These are phyloP conservation scores for Cladosporium sp. DNA, from an alignment of 2,329 filamentous ascomycete species.

Conservation along the genomic window DNA sequence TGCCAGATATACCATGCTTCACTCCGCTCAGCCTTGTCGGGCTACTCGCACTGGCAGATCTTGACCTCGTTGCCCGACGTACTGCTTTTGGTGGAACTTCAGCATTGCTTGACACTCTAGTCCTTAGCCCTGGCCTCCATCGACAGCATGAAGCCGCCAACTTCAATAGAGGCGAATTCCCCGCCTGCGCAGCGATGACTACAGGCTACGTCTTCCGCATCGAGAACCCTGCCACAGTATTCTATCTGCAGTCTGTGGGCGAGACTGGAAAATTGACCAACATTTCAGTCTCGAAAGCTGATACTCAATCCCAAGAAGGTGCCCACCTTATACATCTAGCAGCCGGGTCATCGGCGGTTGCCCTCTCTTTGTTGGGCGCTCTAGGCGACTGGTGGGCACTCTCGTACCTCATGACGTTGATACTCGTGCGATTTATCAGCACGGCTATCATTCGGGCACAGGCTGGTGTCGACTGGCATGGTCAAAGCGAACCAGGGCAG, in stretches of 20 bases:
- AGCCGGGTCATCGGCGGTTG: constrained; percentile 14
- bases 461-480: constrained; percentile 39
- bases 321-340: background rate
- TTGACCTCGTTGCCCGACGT: constrained; percentile 56
- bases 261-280: constrained; percentile 33
- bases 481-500: constrained; percentile 39
- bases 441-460: constrained; percentile 59
- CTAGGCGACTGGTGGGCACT: constrained; percentile 47
- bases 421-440: constrained; percentile 57
- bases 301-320: background rate
- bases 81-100: constrained; percentile 59
- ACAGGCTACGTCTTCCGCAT: constrained; percentile 47
- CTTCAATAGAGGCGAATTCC: constrained; percentile 46
- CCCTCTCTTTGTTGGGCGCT: constrained; percentile 18
- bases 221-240: constrained; percentile 55
- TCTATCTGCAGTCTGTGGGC: constrained; percentile 46
- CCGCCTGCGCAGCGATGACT: constrained; percentile 45
- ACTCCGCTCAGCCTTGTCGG: constrained; percentile 35
- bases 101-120: constrained; percentile 57
- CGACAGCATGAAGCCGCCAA: constrained; percentile 59
- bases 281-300: constrained; percentile 21
- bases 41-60: constrained; percentile 60
- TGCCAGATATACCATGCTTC: background rate
- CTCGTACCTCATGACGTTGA: constrained; percentile 49
- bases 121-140: constrained; percentile 62